Percentiles rank a stretch among this genome's conserved stretches.
These are phyloP conservation scores for Dendrobium huoshanense DNA, from an alignment of 106 monocot species.

Conservation along the genomic window DNA sequence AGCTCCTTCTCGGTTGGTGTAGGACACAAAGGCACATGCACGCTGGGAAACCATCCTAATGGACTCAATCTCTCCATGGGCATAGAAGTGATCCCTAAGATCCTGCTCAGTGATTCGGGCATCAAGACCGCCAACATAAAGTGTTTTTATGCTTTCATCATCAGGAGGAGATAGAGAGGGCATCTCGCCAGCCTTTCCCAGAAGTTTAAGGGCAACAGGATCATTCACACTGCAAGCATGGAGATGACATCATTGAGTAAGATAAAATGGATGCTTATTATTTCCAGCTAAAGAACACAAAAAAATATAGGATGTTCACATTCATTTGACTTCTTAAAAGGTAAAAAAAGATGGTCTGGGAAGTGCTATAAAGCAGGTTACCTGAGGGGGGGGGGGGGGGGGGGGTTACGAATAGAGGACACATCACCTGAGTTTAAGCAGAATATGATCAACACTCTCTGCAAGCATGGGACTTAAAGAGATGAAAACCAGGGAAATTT, in stretches of 20 bases:
- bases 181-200: slow-evolving; percentile 96
- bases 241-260: neutral
- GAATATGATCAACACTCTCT: too few species aligned
- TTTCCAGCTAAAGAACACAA: too few species aligned
- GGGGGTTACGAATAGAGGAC: too few species aligned
- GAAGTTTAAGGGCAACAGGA: slow-evolving; percentile 90
- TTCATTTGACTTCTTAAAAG: too few species aligned
- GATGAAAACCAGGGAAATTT: too few species aligned
- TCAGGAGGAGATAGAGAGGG: slow-evolving; percentile 82
- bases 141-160: slow-evolving; percentile 87
- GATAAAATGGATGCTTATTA: neutral
- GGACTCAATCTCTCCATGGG: slow-evolving; percentile 92
- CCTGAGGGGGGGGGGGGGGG: too few species aligned
- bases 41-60: slow-evolving; percentile 84
- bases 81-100: slow-evolving; percentile 86
- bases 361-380: too few species aligned
- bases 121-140: slow-evolving; percentile 94
- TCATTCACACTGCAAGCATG: slow-evolving; percentile 72
- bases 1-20: slow-evolving; percentile 82
- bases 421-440: too few species aligned
- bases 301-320: too few species aligned
- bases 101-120: slow-evolving; percentile 82
- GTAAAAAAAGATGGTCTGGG: too few species aligned
- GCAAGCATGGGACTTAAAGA: too few species aligned
- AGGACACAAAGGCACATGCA: slow-evolving; percentile 92